Conservation (phyloP, 805 yeast genomes). For the Saccharomycopsis fibuligera region DNA sequence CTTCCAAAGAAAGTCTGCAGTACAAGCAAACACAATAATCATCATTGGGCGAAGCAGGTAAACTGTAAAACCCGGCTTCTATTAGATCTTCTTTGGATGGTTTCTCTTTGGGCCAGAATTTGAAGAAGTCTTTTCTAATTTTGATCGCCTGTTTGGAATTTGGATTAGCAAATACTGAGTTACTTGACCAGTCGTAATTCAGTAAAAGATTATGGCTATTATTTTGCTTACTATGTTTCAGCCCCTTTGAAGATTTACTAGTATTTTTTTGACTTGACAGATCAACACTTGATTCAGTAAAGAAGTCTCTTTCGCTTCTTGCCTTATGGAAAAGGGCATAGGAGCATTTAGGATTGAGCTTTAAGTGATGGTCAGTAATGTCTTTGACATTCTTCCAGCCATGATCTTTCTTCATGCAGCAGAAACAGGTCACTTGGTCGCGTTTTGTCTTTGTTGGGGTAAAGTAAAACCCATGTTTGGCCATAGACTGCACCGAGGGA, state of each 20-base stretch:
- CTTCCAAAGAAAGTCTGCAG: conserved; percentile 59
- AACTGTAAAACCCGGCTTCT: conserved; percentile 58
- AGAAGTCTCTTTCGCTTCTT: conserved; percentile 24
- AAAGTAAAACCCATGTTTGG: conserved; percentile 56
- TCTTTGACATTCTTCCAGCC: conserved; percentile 52
- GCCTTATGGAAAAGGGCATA: conserved; percentile 26
- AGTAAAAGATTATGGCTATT: background rate
- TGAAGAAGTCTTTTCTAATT: conserved; percentile 34
- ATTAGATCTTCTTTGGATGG: conserved; percentile 41
- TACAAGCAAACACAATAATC: conserved; percentile 58
- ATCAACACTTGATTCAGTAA: conserved; percentile 20
- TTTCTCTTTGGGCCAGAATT: conserved; percentile 41
- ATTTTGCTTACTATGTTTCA: background rate
- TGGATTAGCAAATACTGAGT: conserved; percentile 31
- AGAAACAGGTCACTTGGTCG: conserved; percentile 53
- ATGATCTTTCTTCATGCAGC: conserved; percentile 48
- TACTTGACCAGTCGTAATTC: conserved; percentile 23
- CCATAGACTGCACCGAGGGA: conserved; percentile 36
- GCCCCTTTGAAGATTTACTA: background rate
- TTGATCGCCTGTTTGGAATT: conserved; percentile 26
- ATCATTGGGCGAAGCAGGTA: conserved; percentile 41
- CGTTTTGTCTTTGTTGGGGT: conserved; percentile 44
- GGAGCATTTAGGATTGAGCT: conserved; percentile 31
- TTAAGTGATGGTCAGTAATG: conserved; percentile 43
- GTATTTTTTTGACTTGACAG: conserved; percentile 25